Base-by-base conservation (phyloP, 805 yeast species). In the Lachancea meyersii region DNA sequence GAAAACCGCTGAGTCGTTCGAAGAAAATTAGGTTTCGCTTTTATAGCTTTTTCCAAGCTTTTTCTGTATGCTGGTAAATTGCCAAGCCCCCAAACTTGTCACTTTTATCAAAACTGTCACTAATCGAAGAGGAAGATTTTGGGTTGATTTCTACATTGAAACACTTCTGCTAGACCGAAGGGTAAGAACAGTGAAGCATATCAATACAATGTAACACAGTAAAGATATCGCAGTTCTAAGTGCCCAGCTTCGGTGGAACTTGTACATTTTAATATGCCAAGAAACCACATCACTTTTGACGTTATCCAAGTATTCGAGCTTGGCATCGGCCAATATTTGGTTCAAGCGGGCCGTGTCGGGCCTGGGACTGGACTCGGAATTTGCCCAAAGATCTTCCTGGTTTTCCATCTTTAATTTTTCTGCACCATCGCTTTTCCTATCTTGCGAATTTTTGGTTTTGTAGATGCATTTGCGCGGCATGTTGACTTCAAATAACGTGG, bases 401-500 rank as follows among this genome's bases (percentile, higher is more conserved):
- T 33, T 33, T 33, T 22, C 23, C 16, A 11, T 21, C 19, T 18
- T 13, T 3, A 18, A 33, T 11, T 7, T 13, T 17, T n/a, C 36
- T 13, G 17, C n/a, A 11, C 19, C 16, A 33, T n/a, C n/a, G 36
- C 19, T 13, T 8, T 8, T 23, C 13, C 7, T n/a, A 8, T 17
- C 32, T 16, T 13, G 32, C 32, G 19, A 17, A 4, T 26, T 5
- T 26, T 26, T 26, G 28, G 32, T 9, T 17, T 18, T 28, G 26
- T 17, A 28, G 23, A 28, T 17, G 14, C 33, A 28, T 28, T 36
- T 36, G 13, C n/a, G 40, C n/a, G 8, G 17, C 40, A 36, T 38
- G 5, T 52, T 48, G 24, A 49, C 46, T 43, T 60, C 61, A 42
- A 48, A 56, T 23, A 46, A 38, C 28, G 63, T 60, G 13, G 65